A percentile compares a stretch with the other conserved stretches of the same genome.
Evolutionary conservation across 2,329 filamentous ascomycete species (phyloP).

Genomic region (Thielaviopsis punctulata): DNA sequence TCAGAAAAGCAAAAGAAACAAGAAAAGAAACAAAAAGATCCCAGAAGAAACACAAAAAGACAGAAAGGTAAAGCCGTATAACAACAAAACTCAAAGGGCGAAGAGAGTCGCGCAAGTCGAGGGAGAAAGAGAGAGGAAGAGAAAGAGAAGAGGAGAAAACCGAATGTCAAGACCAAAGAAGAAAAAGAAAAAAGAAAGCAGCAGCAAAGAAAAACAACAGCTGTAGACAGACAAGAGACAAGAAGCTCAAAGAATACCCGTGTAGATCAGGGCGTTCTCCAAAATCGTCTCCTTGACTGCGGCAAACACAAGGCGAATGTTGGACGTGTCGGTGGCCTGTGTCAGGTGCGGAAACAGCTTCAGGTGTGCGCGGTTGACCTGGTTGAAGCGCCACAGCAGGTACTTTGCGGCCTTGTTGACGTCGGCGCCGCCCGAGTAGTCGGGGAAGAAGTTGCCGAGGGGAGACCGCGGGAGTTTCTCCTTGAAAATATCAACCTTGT

Average conservation of each 20-base stretch:
- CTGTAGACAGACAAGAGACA: background rate
- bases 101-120: background rate
- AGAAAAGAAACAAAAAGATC: background rate
- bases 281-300: constrained; percentile 98
- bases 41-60: background rate
- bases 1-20: background rate
- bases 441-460: constrained; percentile 86
- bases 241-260: constrained; percentile 58
- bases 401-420: constrained; percentile 98
- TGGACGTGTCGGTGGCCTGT: constrained; percentile 96
- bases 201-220: background rate
- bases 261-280: constrained; percentile 95
- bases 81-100: background rate
- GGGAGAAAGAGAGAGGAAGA: background rate
- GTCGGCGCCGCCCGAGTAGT: constrained; percentile 94
- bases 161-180: background rate
- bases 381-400: constrained; percentile 93
- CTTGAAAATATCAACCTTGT: constrained; percentile 98
- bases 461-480: constrained; percentile 82
- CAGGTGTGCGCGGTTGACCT: constrained; percentile 89
- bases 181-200: background rate
- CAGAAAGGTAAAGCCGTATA: background rate
- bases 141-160: background rate
- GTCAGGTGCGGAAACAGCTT: constrained; percentile 96
- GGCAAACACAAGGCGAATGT: constrained; percentile 92